Evolutionary conservation across 2,329 filamentous ascomycete species (phyloP), one percentile per base, ranked within the genome.

Genomic region (Aspergillus eucalypticola): DNA sequence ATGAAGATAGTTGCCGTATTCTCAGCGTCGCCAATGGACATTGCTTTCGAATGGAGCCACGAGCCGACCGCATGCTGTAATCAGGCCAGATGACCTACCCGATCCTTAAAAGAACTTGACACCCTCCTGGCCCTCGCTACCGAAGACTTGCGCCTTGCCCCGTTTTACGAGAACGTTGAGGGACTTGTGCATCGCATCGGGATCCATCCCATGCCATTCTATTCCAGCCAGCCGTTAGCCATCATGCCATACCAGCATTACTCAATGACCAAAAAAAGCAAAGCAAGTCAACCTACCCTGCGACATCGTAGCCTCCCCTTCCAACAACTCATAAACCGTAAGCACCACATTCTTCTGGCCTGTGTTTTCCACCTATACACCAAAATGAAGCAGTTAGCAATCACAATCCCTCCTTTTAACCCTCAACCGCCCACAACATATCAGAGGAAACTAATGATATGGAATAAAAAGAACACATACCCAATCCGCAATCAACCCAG

Each of bases 141-240:
- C 94, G 79, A 99, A 98, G 25, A 98, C 87, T 76, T 98, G 94
- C 13, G 93, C 94, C 78, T 90, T 96, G 67, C 92, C 92, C 64
- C 89, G 86, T 82, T 96, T 96, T 38, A 96, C 93, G 52, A 97
- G 83, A 53, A 95, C 82, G 61, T 86, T 85, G 52, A 99, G 82
- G 39, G 91, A 89, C 75, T 89, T 92, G 66, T 90, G 85, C 70
- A 99, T 82, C 63, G 96, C 76, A 23, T 92, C 91, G 49, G 84
- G 82, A 73, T 98, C 93, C 81, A 99, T 90, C n/a, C 90, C 91
- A 75, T 92, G 87, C 71, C 96, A 91, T 67, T 96, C 92, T 90
- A 67, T 60, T 23, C 17, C n/a, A 49, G 50, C 63, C 32, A 15
- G 11, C 32, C 4, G 11, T 35, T 35, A 68, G 60, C 38, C 41